phyloP scores from a whole-genome alignment of 1,139 yeast genomes.

The Eremothecium gossypii region DNA sequence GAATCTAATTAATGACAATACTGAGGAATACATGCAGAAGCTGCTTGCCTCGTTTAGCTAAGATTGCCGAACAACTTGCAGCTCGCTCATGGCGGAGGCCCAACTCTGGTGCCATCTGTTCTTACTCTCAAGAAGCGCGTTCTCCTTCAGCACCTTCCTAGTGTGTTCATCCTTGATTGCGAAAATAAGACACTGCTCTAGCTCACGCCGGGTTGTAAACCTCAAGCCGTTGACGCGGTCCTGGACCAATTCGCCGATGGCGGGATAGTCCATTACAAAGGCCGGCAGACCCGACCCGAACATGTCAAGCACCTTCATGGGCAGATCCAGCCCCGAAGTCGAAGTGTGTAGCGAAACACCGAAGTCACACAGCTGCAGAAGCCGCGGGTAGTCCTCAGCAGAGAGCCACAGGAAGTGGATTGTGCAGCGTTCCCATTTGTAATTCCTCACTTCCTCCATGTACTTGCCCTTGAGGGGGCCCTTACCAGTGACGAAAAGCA shows the following conservation, averaged over 20 bases:
- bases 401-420: conserved; percentile 70
- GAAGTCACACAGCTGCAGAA: conserved; percentile 70
- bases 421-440: conserved; percentile 40
- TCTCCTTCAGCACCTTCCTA: conserved; percentile 39
- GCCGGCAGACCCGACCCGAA: conserved; percentile 97
- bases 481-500: conserved; percentile 81
- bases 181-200: conserved; percentile 41
- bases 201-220: conserved; percentile 37
- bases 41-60: conserved; percentile 7
- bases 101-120: conserved; percentile 74
- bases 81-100: conserved; percentile 32
- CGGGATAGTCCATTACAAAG: conserved; percentile 64
- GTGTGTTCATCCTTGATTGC: conserved; percentile 38
- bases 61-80: conserved; percentile 14
- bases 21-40: conserved; percentile 3
- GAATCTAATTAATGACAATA: conserved; percentile 19
- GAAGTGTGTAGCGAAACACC: conserved; percentile 89
- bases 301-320: conserved; percentile 95
- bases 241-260: conserved; percentile 54
- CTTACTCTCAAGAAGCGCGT: conserved; percentile 63
- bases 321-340: conserved; percentile 87
- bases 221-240: conserved; percentile 39
- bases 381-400: conserved; percentile 68
- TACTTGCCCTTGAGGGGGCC: conserved; percentile 67
- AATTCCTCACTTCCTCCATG: conserved; percentile 36